Conservation (phyloP, 2,329 filamentous ascomycete species). For the Diaporthe vexans region DNA sequence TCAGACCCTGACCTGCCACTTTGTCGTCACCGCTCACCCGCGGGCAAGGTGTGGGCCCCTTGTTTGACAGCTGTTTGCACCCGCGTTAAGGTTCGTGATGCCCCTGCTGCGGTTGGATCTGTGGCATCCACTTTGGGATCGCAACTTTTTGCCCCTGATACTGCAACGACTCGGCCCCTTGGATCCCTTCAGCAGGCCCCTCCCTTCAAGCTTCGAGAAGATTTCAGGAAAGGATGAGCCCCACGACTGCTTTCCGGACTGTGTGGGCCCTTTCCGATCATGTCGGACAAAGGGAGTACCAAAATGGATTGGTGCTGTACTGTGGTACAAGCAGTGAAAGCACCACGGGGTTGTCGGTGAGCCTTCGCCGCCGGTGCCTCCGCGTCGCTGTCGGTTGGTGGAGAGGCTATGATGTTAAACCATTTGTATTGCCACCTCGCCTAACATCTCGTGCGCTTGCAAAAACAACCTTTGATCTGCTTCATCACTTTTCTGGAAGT, state of each 20-base stretch:
- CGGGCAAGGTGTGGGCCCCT: slow-evolving; percentile 26
- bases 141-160: slow-evolving; percentile 31
- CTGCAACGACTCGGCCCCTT: slow-evolving; percentile 32
- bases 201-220: slow-evolving; percentile 42
- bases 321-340: slow-evolving; percentile 9
- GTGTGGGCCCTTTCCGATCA: slow-evolving; percentile 39
- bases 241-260: slow-evolving; percentile 37
- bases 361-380: slow-evolving; percentile 16
- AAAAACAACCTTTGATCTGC: neutral
- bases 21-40: slow-evolving; percentile 40
- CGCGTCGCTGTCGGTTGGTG: neutral
- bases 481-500: neutral
- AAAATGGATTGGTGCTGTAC: neutral
- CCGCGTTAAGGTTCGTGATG: slow-evolving; percentile 35
- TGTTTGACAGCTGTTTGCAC: slow-evolving; percentile 42
- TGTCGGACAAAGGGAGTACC: slow-evolving; percentile 21
- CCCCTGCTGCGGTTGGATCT: slow-evolving; percentile 29
- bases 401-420: neutral
- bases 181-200: slow-evolving; percentile 19
- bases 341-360: slow-evolving; percentile 27
- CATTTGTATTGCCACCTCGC: slow-evolving; percentile 2
- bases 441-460: neutral
- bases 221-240: slow-evolving; percentile 39
- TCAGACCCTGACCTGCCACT: slow-evolving; percentile 39
- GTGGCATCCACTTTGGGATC: slow-evolving; percentile 33